Evolutionary conservation across 2,329 filamentous ascomycete genomes (phyloP).

Genomic region (Fusarium cicatricum): DNA sequence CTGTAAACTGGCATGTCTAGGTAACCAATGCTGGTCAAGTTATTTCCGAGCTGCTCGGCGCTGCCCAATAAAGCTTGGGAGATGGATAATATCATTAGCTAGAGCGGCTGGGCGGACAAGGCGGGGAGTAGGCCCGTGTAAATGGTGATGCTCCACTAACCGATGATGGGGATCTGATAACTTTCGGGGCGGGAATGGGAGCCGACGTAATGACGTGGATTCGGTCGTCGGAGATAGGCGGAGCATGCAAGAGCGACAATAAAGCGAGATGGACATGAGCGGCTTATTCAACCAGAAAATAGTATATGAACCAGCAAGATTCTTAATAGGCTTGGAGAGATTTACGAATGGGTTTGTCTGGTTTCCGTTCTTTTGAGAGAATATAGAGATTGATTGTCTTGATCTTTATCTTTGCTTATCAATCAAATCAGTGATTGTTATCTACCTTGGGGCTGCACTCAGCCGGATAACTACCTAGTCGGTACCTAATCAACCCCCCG

Average conservation of each 20-base stretch:
- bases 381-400: no score
- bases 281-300: constrained; percentile 8
- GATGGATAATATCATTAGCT: background rate
- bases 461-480: no score
- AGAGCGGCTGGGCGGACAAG: no score
- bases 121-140: no score
- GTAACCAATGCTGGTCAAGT: background rate
- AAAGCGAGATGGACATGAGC: constrained; percentile 22
- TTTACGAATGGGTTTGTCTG: background rate
- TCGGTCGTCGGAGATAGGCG: constrained; percentile 32
- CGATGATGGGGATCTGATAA: constrained; percentile 24
- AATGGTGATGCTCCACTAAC: no score
- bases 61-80: constrained; percentile 1
- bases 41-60: constrained; percentile 3
- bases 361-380: background rate
- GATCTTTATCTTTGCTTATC: no score
- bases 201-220: constrained; percentile 23
- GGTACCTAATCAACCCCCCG: no score
- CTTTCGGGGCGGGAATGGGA: background rate
- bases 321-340: background rate
- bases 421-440: no score
- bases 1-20: no score
- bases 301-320: constrained; percentile 4
- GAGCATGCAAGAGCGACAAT: constrained; percentile 9
- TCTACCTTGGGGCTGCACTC: no score